Evolutionary conservation across 2,329 filamentous ascomycete genomes (phyloP), one percentile per base, ranked within the genome.

Genomic region (Monosporascus sp.): DNA sequence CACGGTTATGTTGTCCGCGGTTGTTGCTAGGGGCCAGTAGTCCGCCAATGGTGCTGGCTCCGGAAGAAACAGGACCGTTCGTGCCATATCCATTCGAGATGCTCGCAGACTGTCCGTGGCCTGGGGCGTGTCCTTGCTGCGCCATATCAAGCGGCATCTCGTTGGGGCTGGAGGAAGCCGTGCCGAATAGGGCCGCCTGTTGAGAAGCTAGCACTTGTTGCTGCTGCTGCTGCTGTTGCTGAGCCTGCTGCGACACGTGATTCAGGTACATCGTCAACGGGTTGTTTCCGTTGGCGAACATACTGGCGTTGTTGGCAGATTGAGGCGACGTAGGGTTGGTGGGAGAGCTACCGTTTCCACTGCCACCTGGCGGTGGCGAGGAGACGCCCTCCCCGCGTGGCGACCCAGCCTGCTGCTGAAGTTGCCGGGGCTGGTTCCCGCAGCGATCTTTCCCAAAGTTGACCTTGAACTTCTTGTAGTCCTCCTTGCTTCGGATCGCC

Each of bases 391-490:
- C 86, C 55, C 75, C 81, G 62, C 75, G 83, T 51, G 90, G 88
- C 54, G 87, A 86, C 66, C 87, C 81, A 51, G 80, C 77, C 61
- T 87, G 75, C 59, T 78, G 82, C 70, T 87, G 84, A 60, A 89
- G 81, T 75, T 97, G 94, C 56, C 94, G 87, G 45, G 94, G 94
- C 50, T 94, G 88, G 74, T 99, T 99, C 61, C 94, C 94, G 66
- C 94, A 99, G 53, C 94, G 86, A 69, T 99, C 94, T 77, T 99
- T 99, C 73, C 94, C 94, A 69, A 99, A 99, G 78, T 99, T 99
- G 71, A 99, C 93, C 81, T 99, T 99, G 85, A 99, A 99, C 65
- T 94, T 87, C 73, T 86, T 90, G 80, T 99, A 99, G 67, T 99
- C 94, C 44, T 97, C 94, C 68, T 92, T 91, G 67, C 91, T 89